A percentile compares a stretch with the other conserved stretches of the same genome.
phyloP scores from a whole-genome alignment of 257 asterid genomes.

The Paraleonurus japonicus region DNA sequence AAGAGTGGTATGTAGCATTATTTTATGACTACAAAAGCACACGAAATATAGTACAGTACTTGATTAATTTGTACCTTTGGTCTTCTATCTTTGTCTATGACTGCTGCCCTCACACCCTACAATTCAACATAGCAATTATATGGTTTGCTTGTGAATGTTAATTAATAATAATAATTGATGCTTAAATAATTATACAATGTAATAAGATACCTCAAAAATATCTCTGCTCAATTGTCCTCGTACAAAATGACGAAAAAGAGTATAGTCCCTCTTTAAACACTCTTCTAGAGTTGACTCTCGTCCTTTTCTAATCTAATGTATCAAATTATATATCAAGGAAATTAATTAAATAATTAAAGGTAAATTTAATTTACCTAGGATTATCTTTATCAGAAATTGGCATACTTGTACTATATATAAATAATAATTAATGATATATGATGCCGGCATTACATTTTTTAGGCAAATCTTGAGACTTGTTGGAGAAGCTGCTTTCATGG shows the following conservation, averaged over 20 bases:
- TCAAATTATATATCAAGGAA: not conserved
- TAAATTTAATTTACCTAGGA: not conserved
- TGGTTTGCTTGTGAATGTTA: not conserved
- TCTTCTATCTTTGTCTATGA: conserved; percentile 1
- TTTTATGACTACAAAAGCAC: no score
- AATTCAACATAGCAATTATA: not conserved
- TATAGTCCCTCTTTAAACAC: conserved; percentile 14
- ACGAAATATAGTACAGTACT: no score
- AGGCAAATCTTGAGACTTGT: conserved; percentile 23
- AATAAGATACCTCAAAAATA: not conserved
- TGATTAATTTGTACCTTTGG: not conserved
- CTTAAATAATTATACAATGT: not conserved
- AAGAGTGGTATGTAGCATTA: no score
- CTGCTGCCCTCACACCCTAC: conserved; percentile 9
- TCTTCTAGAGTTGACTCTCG: not conserved
- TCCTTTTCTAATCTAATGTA: conserved; percentile 17
- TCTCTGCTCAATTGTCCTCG: not conserved
- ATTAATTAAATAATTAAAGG: not conserved
- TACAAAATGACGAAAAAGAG: not conserved
- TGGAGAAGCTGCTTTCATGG: conserved; percentile 20
- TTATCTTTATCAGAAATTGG: not conserved
- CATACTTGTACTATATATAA: not conserved
- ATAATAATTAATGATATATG: not conserved
- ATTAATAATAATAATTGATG: not conserved
- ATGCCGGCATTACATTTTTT: not conserved